Percentiles rank a stretch among this genome's conserved stretches.
phyloP scores from a whole-genome alignment of 2,329 filamentous ascomycete species.

The Colletotrichum orchidophilum region DNA sequence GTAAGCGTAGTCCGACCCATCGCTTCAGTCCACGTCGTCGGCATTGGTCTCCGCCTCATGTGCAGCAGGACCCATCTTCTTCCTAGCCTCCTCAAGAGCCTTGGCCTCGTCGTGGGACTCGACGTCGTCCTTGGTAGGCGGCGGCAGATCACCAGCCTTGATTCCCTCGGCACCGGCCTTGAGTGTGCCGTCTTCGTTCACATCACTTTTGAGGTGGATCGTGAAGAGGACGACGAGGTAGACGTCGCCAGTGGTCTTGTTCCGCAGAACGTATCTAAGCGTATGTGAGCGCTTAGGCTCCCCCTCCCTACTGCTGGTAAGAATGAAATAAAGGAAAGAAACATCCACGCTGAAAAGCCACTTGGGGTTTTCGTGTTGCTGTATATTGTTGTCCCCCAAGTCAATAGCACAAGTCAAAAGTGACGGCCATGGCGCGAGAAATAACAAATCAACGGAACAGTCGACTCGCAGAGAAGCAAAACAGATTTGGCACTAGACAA shows the following conservation, averaged over 20 bases:
- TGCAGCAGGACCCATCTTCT: slow-evolving; percentile 43
- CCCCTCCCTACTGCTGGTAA: slow-evolving; percentile 38
- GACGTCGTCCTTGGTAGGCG: slow-evolving; percentile 35
- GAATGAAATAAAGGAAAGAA: slow-evolving; percentile 34
- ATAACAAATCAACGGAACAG: background rate
- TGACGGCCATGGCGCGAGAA: background rate
- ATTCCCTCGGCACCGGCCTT: slow-evolving; percentile 52
- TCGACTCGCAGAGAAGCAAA: slow-evolving; percentile 14
- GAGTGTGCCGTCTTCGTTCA: slow-evolving; percentile 66
- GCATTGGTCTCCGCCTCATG: slow-evolving; percentile 43
- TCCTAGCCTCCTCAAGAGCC: slow-evolving; percentile 50
- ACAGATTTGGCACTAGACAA: slow-evolving; percentile 11
- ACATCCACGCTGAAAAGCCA: background rate
- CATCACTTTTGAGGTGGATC: slow-evolving; percentile 74
- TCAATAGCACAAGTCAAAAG: background rate
- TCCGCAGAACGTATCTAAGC: slow-evolving; percentile 91
- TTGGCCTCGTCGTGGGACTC: slow-evolving; percentile 44
- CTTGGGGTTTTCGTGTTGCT: background rate
- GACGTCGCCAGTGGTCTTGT: slow-evolving; percentile 75
- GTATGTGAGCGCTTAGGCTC: slow-evolving; percentile 75
- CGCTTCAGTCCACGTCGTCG: slow-evolving; percentile 55
- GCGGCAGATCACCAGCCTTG: slow-evolving; percentile 35
- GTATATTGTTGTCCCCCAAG: background rate
- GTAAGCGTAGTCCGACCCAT: background rate
- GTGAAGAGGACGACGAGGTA: slow-evolving; percentile 87